Evolutionary conservation across 75 land plant genomes (phyloP), one percentile per base, ranked within the genome.

Genomic region (Cunninghamia lanceolata): DNA sequence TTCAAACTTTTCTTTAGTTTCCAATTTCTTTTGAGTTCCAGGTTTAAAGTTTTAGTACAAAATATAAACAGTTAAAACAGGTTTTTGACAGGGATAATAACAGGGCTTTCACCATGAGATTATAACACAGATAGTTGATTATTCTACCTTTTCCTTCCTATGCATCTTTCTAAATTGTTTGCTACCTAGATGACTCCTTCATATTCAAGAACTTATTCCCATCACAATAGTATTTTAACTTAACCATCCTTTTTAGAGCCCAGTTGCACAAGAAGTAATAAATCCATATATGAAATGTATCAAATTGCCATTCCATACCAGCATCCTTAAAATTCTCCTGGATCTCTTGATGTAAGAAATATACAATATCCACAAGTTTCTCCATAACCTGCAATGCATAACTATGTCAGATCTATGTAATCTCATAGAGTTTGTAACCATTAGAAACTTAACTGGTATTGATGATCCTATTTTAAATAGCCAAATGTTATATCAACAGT

Each of bases 291-390:
- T 84, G 43, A 38, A 14, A 3, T 50, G 34, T 76, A 45, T 21
- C 34, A 78, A 39, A 71, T 35, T 40, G 38, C 56, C 3, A 34
- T 35, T 38, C 35, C 86, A 83, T 91, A 95, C 97, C 97, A 73
- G 85, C 84, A 76, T 46, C 86, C 17, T 92, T 91, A 89, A 95
- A 95, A 30, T 87, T 84, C 25, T 93, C 89, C 82, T 90, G 82
- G 47, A 96, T 94, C 82, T 91, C 92, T 82, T 90, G 89, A 85
- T 95, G 90, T 32, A 96, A 83, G 56, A 88, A 95, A 56, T 88
- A 90, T n/a, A 95, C 95, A 87, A 96, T 91, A 84, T 96, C 98
- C 19, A 95, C 95, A 53, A 96, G 94, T 82, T 95, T 93, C 88
- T 95, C 98, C 93, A 95, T 93, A 11, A 96, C 88, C 98, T 96